Base-by-base conservation (phyloP, 345 rosid species). In the Eucalyptus tenuipes region DNA sequence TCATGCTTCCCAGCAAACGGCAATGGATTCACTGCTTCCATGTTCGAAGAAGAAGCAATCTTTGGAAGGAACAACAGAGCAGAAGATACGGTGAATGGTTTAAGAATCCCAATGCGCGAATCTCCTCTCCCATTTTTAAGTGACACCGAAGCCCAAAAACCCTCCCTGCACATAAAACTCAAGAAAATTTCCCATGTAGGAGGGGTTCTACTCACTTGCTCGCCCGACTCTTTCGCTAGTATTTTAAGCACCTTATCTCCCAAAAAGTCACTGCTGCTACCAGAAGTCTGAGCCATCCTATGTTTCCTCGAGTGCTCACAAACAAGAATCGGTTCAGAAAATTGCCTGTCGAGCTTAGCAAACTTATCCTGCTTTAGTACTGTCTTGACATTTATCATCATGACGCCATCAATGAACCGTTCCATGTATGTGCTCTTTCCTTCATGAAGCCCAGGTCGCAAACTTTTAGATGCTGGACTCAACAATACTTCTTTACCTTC, bases 151-250 rank as follows among this genome's bases (percentile, higher is more conserved):
- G 97, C 96, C 90, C 94, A 93, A 87, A 90, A 97, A 75, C 95
- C 94, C 91, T 95, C 95, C 89, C 94, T 94, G 87, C 87, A 93
- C 27, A 98, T 96, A 94, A 94, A 97, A 92, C 95, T 93, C 93
- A 96, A 87, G 25, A 98, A 90, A 89, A 95, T 92, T 92, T 94
- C 93, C 97, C 98, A 97, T 88, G 94, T 86, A 17, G 97, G 97
- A n/a, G 90, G 87, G 20, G 93, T 92, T 79, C 90, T 93, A 91
- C 90, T 91, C 90, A 90, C 87, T 29, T 48, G 89, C 91, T 92
- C 94, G 71, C 94, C 95, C 53, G 89, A 92, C 88, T 97, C 99
- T 68, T 66, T 89, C 2, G 91, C 94, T 75, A 97, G 88, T 86
- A 95, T 90, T 88, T 93, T 91, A 86, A 97, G 93, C 82, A 95